Evolutionary conservation across 2,329 filamentous ascomycete species (phyloP), one percentile per base, ranked within the genome.

Genomic region (Coniella vitis): DNA sequence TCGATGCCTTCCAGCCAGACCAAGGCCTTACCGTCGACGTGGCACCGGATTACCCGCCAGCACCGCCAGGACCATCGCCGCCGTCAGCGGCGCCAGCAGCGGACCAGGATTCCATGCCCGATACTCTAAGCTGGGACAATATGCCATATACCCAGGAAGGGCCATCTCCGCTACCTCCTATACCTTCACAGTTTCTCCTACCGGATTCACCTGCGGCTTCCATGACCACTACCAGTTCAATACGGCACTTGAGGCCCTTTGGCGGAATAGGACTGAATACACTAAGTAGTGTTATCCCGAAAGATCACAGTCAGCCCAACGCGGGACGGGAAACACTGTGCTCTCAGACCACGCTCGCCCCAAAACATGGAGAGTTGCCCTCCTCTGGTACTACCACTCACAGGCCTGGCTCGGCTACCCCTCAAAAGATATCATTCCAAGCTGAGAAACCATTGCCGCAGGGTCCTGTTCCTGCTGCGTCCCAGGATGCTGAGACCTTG

Each of bases 261-360:
- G 67, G 69, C 9, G 78, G 78, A 1, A 76, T 71, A 51, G 78
- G 78, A 25, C 65, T 80, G 2, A 65, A 76, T 42, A 80, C 77
- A 57, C 69, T 81, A 32, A 70, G 66, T 61, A 64, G 67, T 63
- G 65, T 63, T 41, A 48, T 60, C 17, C 53, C 60, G n/a, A 67
- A 60, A 44, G 47, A 60, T 8, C 56, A 56, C n/a, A 58, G 63
- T 39, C 61, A 64, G n/a, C 57, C 64, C 7, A 58, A n/a, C n/a
- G n/a, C n/a, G 61, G 45, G 62, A 65, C 35, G 17, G 22, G n/a
- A 61, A 59, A 34, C 49, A 58, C 14, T 58, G 22, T 37, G 45
- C 31, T 9, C 29, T 16, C 39, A 7, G 14, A 38, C 22, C n/a
- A 44, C 43, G 21, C 54, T 51, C 10, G 56, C 47, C 13, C 47